These are phyloP conservation scores for Gamsiella multidivaricata DNA, from an alignment of 192 early-diverging fungal genomes.

Conservation along the genomic window DNA sequence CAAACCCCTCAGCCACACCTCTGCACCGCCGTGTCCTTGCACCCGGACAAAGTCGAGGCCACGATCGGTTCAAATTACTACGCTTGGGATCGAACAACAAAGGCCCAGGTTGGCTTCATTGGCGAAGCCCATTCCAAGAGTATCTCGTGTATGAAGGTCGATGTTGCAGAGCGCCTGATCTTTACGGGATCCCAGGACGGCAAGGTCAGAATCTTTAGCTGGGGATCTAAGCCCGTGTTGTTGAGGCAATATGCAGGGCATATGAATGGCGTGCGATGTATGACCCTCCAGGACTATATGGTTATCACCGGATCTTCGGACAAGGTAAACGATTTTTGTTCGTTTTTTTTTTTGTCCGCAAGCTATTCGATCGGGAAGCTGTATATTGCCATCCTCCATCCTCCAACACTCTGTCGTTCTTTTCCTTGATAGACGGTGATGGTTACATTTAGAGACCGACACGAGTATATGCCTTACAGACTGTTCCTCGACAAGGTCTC, in stretches of 20 bases:
- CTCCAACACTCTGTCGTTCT: background rate
- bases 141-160: conserved; percentile 43
- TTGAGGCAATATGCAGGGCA: conserved; percentile 44
- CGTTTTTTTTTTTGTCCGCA: background rate
- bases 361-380: background rate
- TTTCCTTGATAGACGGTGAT: conserved; percentile 36
- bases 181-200: conserved; percentile 43
- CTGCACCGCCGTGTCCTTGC: conserved; percentile 30
- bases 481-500: background rate
- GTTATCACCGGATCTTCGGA: conserved; percentile 43
- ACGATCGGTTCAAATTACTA: conserved; percentile 37
- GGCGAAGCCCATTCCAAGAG: conserved; percentile 18
- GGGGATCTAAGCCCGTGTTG: conserved; percentile 43
- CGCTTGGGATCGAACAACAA: conserved; percentile 32
- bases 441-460: conserved; percentile 34
- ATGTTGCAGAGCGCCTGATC: conserved; percentile 11
- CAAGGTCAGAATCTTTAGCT: conserved; percentile 41
- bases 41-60: conserved; percentile 27
- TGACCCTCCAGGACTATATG: conserved; percentile 39
- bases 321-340: conserved; percentile 17
- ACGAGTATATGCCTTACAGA: conserved; percentile 9
- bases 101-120: conserved; percentile 16
- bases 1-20: conserved; percentile 3
- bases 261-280: conserved; percentile 25
- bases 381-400: too few species aligned